Evolutionary conservation across 2,329 filamentous ascomycete species (phyloP), one percentile per base, ranked within the genome.

Genomic region (Pseudogymnoascus sp.): DNA sequence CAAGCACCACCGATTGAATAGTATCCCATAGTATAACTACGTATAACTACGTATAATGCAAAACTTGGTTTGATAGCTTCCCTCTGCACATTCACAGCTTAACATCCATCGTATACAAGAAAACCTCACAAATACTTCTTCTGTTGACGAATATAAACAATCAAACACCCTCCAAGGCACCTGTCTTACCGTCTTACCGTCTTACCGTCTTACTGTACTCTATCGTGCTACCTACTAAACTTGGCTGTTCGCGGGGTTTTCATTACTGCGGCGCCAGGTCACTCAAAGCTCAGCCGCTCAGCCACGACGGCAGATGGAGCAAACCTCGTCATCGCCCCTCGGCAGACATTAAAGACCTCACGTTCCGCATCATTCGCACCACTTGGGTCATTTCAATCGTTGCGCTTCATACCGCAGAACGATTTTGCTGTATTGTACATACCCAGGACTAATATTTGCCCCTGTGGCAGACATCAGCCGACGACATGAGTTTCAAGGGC

Each of bases 401-500:
- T 56, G 46, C 46, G 46, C 46, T 31, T 56, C 26, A 56, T 56
- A 56, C 46, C 8, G 46, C 26, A 12, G n/a, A 33, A 16, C 46
- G 46, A 31, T 19, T 56, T 56, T 33, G 46, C 46, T 56, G 26
- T 56, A 56, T 56, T 56, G 46, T 33, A 56, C 26, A 56, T 56
- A 56, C 26, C n/a, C n/a, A 56, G 26, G n/a, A 31, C 46, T 56
- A 56, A 19, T 7, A 56, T 33, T 26, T 33, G 46, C 46, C 46
- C 14, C 26, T 56, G 14, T 56, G 46, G 46, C 46, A 33, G 46
- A 56, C 46, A 38, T 28, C 41, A 46, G 61, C 65, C 67, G 63
- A 65, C 63, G 64, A 72, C 74, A 98, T 99, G 95, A 97, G 93
- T 85, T 93, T 96, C 83, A 96, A 95, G 79, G 95, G 95, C 72